Evolutionary conservation across 2,329 filamentous ascomycete species (phyloP), one percentile per base, ranked within the genome.

Genomic region (Fonsecaea nubica): DNA sequence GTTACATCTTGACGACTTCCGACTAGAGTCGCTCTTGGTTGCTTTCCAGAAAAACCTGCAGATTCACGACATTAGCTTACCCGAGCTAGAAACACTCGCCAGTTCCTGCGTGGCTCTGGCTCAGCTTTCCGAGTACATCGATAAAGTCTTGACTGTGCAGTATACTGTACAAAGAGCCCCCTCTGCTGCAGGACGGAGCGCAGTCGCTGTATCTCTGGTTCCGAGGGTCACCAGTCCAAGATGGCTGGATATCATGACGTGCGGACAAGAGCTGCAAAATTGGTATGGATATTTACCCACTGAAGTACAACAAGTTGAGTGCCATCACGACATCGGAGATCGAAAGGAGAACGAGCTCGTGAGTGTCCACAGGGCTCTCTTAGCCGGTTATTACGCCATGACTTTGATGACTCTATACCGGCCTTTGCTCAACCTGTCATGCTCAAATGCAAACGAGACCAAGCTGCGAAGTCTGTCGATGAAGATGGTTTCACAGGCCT

Each of bases 1-100:
- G 92, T 83, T 97, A 59, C 88, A 87, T 15, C 82, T 95, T 72
- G 84, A 87, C 71, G 94, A 98, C 75, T 97, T 98, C 74, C 92
- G 96, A 74, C 87, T 92, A 71, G 83, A 86, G 56, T 76, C 85
- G 0, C 84, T 94, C 2, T 38, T 63, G 18, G 36, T 54, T 12
- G 52, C 48, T 2, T 10, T 65, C 15, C 18, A 53, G 33, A 59
- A 56, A 10, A 58, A 21, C 10, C 36, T 63, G n/a, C 40, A 48
- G 21, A 12, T 57, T 12, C 4, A 59, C 10, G 54, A 63, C 30
- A 7, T 61, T 4, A 55, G 25, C 3, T 25, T 63, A 3, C 13
- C 13, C 3, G 38, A 56, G 6, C 40, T 65, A 18, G 63, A 65
- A 33, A 58, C 18, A 5, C 58, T 65, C 12, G 54, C 59, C 12